A percentile compares a stretch with the other conserved stretches of the same genome.
phyloP scores from a whole-genome alignment of 768 basidiomycete genomes.

The Termitomyces sp. region DNA sequence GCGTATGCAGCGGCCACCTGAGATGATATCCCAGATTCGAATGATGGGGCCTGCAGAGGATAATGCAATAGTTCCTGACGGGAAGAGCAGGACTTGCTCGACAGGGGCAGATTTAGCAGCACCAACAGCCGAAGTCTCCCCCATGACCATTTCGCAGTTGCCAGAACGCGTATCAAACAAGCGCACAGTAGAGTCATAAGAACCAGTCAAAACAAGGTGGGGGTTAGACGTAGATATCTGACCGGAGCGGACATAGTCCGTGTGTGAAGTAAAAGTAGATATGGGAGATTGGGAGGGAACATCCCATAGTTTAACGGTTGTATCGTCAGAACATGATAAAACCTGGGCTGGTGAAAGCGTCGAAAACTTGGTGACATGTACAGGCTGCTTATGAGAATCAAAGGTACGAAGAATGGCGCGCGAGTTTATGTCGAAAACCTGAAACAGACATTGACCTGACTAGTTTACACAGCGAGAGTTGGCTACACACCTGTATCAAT shows the following conservation, averaged over 20 bases:
- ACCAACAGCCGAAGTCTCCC: conserved; percentile 27
- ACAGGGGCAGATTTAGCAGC: conserved; percentile 55
- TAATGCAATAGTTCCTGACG: conserved; percentile 79
- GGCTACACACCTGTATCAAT: conserved; percentile 63
- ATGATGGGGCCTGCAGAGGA: conserved; percentile 91
- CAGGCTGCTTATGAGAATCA: conserved; percentile 92
- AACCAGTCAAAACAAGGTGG: conserved; percentile 83
- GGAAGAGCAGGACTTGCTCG: conserved; percentile 90
- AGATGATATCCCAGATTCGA: conserved; percentile 92
- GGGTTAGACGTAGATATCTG: conserved; percentile 81
- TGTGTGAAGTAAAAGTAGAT: conserved; percentile 77
- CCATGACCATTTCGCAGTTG: conserved; percentile 81
- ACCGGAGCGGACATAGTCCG: conserved; percentile 95
- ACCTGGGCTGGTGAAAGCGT: conserved; percentile 73
- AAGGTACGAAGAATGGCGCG: conserved; percentile 91
- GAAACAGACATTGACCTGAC: conserved; percentile 1
- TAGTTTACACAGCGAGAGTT: conserved; percentile 12
- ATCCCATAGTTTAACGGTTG: conserved; percentile 92
- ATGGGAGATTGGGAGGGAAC: conserved; percentile 82
- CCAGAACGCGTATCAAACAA: conserved; percentile 86
- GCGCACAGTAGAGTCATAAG: conserved; percentile 89
- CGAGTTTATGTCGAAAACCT: conserved; percentile 92
- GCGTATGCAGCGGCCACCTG: conserved; percentile 82
- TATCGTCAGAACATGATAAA: conserved; percentile 94
- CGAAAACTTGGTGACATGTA: conserved; percentile 93